Evolutionary conservation across 352 stramenopile species (phyloP).

Genomic region (Pythium monospermum): DNA sequence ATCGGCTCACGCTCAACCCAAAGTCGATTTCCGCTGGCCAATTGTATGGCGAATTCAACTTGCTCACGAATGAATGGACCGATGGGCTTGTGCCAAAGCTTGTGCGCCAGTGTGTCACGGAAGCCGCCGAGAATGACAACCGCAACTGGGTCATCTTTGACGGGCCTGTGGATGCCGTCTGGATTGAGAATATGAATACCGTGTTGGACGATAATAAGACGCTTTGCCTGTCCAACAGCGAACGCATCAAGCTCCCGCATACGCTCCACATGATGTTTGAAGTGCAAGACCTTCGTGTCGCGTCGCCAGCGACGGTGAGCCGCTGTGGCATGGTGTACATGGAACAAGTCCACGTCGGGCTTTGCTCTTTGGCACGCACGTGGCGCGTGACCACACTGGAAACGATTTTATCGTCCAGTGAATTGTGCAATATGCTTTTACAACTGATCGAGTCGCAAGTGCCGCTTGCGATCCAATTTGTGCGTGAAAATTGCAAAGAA

Average conservation of each 20-base stretch:
- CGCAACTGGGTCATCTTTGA: conserved; percentile 92
- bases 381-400: conserved; percentile 78
- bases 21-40: conserved; percentile 96
- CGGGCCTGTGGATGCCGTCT: conserved; percentile 87
- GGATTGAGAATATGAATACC: conserved; percentile 93
- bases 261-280: conserved; percentile 93
- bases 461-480: conserved; percentile 76
- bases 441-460: conserved; percentile 81
- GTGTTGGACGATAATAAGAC: conserved; percentile 89
- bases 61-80: conserved; percentile 93
- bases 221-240: conserved; percentile 80
- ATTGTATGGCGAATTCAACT: conserved; percentile 93
- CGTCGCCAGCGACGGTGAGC: conserved; percentile 85
- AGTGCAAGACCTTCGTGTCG: conserved; percentile 86
- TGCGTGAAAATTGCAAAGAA: conserved; percentile 86
- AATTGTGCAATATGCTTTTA: conserved; percentile 65
- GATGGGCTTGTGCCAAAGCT: conserved; percentile 91
- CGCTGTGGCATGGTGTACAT: conserved; percentile 92
- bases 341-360: conserved; percentile 84
- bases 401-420: conserved; percentile 43
- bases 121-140: conserved; percentile 72
- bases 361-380: conserved; percentile 63
- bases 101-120: conserved; percentile 84
- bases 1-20: conserved; percentile 88
- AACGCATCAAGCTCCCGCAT: conserved; percentile 82